Evolutionary conservation across 345 rosid species (phyloP).

Genomic region (Brassica cretica): DNA sequence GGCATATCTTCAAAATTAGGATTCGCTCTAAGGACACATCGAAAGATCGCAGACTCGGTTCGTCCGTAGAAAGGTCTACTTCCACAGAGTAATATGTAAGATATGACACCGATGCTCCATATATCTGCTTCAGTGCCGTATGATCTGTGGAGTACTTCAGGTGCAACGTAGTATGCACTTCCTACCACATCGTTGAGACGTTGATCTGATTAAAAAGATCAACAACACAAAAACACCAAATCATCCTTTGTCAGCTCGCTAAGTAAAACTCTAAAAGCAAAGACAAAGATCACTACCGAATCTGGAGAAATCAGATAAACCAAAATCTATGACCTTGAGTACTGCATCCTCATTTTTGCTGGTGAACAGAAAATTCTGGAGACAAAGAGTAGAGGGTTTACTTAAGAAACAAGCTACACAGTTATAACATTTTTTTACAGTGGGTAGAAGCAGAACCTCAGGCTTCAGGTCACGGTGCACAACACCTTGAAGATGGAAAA

Average conservation of each 20-base stretch:
- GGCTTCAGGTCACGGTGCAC: conserved; percentile 97
- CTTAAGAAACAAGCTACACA: background rate
- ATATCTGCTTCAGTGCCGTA: conserved; percentile 91
- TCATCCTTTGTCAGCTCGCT: background rate
- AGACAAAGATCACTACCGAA: conserved; percentile 54
- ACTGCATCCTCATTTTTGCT: conserved; percentile 73
- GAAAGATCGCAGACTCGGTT: conserved; percentile 95
- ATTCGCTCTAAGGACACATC: conserved; percentile 88
- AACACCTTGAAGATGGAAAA: conserved; percentile 97
- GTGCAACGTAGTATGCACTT: conserved; percentile 97
- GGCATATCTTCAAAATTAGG: conserved; percentile 90
- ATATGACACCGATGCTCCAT: conserved; percentile 97
- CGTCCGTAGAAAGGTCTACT: conserved; percentile 96
- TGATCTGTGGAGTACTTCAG: conserved; percentile 97
- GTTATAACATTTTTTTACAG: conserved; percentile 9
- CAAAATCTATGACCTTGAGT: conserved; percentile 94
- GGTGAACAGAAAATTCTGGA: conserved; percentile 89
- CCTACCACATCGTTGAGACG: conserved; percentile 97
- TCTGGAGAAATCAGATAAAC: conserved; percentile 76
- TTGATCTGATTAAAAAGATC: conserved; percentile 56
- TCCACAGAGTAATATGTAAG: conserved; percentile 92
- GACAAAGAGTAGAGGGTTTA: conserved; percentile 2
- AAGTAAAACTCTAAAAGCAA: background rate
- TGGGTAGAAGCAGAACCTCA: conserved; percentile 48
- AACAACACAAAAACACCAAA: conserved; percentile 5